These are phyloP conservation scores for Aspergillus sp. DNA, from an alignment of 2,329 filamentous ascomycete species.

Conservation along the genomic window DNA sequence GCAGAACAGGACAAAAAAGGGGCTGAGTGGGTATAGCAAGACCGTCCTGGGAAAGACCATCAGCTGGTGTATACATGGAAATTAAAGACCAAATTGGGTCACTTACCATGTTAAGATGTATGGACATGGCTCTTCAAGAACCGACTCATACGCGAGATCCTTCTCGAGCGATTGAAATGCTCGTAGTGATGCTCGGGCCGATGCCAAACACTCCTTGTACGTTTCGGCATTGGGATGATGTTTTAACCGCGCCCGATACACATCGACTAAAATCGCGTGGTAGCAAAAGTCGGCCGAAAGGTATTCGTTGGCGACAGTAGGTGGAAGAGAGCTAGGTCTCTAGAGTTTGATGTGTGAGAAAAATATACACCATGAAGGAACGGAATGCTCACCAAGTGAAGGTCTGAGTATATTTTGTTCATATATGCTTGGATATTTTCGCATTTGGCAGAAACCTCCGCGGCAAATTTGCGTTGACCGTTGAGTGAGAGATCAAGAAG, in stretches of 20 bases:
- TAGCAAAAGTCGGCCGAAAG: conserved; percentile 22
- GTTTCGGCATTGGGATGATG: conserved; percentile 16
- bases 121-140: conserved; percentile 14
- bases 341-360: not conserved
- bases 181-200: conserved; percentile 12
- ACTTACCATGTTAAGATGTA: conserved; percentile 19
- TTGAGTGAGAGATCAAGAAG: conserved; percentile 3
- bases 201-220: conserved; percentile 21
- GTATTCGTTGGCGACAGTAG: conserved; percentile 17
- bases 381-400: conserved; percentile 15
- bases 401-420: conserved; percentile 13
- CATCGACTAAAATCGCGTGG: conserved; percentile 24
- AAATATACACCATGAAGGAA: not conserved
- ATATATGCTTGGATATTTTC: conserved; percentile 17
- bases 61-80: not conserved
- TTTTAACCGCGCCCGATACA: conserved; percentile 22
- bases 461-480: not conserved
- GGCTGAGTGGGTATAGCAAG: conserved; percentile 18
- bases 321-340: conserved; percentile 10
- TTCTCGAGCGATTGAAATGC: conserved; percentile 15
- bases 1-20: conserved; percentile 25
- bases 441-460: conserved; percentile 7
- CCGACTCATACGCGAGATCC: conserved; percentile 3
- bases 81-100: too few species aligned
- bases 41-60: not conserved